Conservation (phyloP, 768 basidiomycete genomes). For the Psilocybe tampanensis region DNA sequence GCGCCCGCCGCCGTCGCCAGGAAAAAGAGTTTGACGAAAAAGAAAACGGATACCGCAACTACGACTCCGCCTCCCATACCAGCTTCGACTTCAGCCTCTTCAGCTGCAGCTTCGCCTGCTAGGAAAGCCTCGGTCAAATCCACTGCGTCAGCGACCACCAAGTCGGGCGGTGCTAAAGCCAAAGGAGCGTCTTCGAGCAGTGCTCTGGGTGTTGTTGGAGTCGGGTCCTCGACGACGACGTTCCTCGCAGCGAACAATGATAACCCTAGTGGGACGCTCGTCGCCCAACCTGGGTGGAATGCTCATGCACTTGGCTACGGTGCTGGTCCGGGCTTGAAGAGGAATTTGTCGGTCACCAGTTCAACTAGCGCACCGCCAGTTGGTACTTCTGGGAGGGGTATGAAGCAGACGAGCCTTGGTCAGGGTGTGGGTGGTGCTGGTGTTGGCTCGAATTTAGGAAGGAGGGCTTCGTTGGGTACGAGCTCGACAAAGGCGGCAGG, state of each 20-base stretch:
- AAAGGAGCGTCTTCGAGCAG: too few relatives aligned
- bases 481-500: not conserved
- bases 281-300: slow-evolving; percentile 24
- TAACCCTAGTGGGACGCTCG: slow-evolving; percentile 23
- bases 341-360: slow-evolving; percentile 34
- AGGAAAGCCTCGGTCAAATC: not conserved
- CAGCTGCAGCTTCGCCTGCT: not conserved
- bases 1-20: slow-evolving; percentile 5
- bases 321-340: slow-evolving; percentile 21
- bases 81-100: not conserved
- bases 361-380: slow-evolving; percentile 29
- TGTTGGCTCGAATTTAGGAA: not conserved
- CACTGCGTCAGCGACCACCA: not conserved
- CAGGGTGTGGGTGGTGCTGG: slow-evolving; percentile 18
- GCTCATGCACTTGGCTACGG: slow-evolving; percentile 10
- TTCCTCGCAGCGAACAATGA: slow-evolving; percentile 23
- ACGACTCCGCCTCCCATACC: too few relatives aligned
- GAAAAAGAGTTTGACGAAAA: slow-evolving; percentile 24
- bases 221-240: slow-evolving; percentile 9
- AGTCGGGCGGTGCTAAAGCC: too few relatives aligned
- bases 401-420: slow-evolving; percentile 18
- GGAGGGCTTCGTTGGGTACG: slow-evolving; percentile 15
- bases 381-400: slow-evolving; percentile 1
- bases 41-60: too few relatives aligned
- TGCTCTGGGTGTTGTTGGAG: not conserved